phyloP scores from a whole-genome alignment of 352 stramenopile species.

The Phytophthora colocasiae region DNA sequence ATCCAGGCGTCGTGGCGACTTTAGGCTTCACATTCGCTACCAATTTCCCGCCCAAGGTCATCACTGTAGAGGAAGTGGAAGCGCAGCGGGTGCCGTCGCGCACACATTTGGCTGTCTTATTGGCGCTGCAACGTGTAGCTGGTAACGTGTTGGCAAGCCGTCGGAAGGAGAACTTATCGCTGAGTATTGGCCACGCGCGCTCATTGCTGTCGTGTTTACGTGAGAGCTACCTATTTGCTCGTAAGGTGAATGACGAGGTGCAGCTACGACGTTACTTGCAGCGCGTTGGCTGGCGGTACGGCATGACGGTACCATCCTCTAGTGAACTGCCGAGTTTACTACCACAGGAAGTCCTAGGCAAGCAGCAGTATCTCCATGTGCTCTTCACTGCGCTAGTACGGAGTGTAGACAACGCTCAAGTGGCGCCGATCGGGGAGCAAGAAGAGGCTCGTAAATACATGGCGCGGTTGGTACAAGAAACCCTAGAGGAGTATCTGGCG shows the following conservation, averaged over 20 bases:
- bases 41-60: constrained; percentile 61
- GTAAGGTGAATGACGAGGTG: constrained; percentile 76
- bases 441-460: constrained; percentile 76
- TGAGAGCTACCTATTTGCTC: constrained; percentile 78
- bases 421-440: constrained; percentile 44
- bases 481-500: constrained; percentile 67
- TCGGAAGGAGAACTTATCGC: constrained; percentile 44
- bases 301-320: constrained; percentile 37
- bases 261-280: constrained; percentile 61
- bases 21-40: constrained; percentile 66
- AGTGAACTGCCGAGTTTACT: constrained; percentile 71
- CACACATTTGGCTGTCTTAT: constrained; percentile 71
- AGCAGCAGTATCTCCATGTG: constrained; percentile 79
- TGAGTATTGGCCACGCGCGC: constrained; percentile 66
- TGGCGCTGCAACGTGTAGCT: constrained; percentile 71
- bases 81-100: constrained; percentile 66
- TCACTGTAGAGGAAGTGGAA: constrained; percentile 62
- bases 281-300: constrained; percentile 61
- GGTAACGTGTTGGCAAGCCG: constrained; percentile 72
- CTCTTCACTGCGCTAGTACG: constrained; percentile 43
- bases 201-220: constrained; percentile 61
- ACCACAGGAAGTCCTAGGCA: constrained; percentile 78
- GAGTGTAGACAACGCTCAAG: constrained; percentile 41
- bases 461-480: constrained; percentile 68
- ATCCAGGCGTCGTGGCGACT: constrained; percentile 56